Evolutionary conservation across 441 rosid genomes (phyloP), one percentile per base, ranked within the genome.

Genomic region (Lepidium campestre): DNA sequence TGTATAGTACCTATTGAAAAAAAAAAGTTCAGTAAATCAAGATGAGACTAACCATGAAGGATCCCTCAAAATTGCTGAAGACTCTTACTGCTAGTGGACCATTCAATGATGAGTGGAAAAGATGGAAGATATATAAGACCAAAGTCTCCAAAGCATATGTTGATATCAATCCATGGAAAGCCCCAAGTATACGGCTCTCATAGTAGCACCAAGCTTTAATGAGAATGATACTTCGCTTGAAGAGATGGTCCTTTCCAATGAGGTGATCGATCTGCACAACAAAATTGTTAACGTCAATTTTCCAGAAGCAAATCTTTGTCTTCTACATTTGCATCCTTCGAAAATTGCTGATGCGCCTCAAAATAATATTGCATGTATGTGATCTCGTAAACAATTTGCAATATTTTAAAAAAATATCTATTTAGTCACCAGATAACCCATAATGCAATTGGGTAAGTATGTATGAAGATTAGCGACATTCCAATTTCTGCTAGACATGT

Each of bases 151-250:
- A 74, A 29, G 92, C 98, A 82, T 90, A 92, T 5, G 98, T 88
- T 52, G 96, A 90, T 53, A 92, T 86, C 75, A 92, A 77, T 63
- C 92, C 97, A 79, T 90, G 96, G 76, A 86, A 93, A 65, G 98
- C 92, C 72, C 98, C 98, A 41, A 92, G 98, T 60, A 92, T 86
- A 49, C 93, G 96, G 27, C 97, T 90, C 83, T 92, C 97, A 19
- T 90, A 88, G 72, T 92, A 92, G 82, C 97, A 90, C 98, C 98
- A 92, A 57, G 97, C 91, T 72, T 92, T 92, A 13, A 88, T 83
- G 70, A 92, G 77, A 72, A 90, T 85, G 67, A 90, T 83, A 68
- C 97, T 92, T 70, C 93, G 86, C 77, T 92, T 92, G 62, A 92
- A 90, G 50, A 92, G 88, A 78, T 90, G 86, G 71, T 82, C 86